Evolutionary conservation across 2,329 filamentous ascomycete species (phyloP).

Genomic region (Pestalotiopsis sp.): DNA sequence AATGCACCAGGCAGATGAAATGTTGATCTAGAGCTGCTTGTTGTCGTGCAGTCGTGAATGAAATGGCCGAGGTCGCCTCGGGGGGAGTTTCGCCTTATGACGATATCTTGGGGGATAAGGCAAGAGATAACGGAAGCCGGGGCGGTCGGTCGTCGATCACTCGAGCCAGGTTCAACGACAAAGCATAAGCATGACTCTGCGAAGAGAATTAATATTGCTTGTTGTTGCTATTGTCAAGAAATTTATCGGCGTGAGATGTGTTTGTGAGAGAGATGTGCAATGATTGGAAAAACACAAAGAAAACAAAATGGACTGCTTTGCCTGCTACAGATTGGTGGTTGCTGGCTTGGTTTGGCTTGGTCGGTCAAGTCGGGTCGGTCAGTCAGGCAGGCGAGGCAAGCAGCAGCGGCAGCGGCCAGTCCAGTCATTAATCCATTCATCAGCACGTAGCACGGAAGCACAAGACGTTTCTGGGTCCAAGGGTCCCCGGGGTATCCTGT

Average conservation of each 20-base stretch:
- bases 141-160: not conserved
- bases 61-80: conserved; percentile 6
- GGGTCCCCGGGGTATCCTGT: not conserved
- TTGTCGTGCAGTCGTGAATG: not conserved
- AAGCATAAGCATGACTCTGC: not conserved
- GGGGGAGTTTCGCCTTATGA: conserved; percentile 1
- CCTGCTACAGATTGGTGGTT: not conserved
- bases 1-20: not conserved
- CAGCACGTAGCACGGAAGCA: not conserved
- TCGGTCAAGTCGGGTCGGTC: not conserved
- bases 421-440: not conserved
- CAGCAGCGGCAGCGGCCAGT: not conserved
- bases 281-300: not conserved
- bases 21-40: not conserved
- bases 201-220: not conserved
- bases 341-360: not conserved
- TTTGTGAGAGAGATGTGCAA: not conserved
- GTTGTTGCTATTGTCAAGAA: not conserved
- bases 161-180: not conserved
- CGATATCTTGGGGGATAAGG: conserved; percentile 7
- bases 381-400: not conserved
- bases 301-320: not conserved
- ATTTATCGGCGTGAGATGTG: not conserved
- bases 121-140: not conserved
- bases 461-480: not conserved